Percentiles rank a stretch among this genome's conserved stretches.
Conservation (phyloP, 306 rosid genomes). For the barrel medic (Medicago truncatula) region MtrunA17r5.0-ANR NC_053043.1:6654001-6654500, state of each 20-base stretch:
- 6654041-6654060: no score
- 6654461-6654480: no score
- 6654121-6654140: no score
- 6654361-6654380: slow-evolving; percentile 29
- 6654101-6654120: no score
- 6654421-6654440: no score
- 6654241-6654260: slow-evolving; percentile 60
- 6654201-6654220: not conserved
- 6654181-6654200: not conserved
- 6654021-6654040: no score
- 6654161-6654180: not conserved
- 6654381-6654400: not conserved
- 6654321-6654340: slow-evolving; percentile 6
- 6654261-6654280: slow-evolving; percentile 56
- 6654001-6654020: no score
- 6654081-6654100: no score
- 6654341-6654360: not conserved
- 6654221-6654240: slow-evolving; percentile 12
- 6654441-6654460: no score
- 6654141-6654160: not conserved
- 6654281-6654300: slow-evolving; percentile 23
- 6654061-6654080: no score
- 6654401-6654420: slow-evolving; percentile 3
- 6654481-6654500: no score
- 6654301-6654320: slow-evolving; percentile 49